phyloP scores from a whole-genome alignment of 2,329 filamentous ascomycete species.

The Beauveria sp. region DNA sequence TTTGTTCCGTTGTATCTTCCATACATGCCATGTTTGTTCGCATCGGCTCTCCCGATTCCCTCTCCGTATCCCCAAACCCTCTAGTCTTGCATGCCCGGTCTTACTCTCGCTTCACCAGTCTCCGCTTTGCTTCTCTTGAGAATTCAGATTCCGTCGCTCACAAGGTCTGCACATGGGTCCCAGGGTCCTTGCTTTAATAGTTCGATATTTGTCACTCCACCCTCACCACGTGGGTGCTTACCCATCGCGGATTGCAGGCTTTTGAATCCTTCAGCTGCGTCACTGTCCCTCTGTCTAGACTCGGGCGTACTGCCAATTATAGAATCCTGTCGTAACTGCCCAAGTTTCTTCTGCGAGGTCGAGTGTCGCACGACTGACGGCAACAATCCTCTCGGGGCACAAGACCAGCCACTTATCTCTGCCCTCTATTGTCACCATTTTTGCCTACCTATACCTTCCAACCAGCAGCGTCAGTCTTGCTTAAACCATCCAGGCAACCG shows the following conservation, averaged over 20 bases:
- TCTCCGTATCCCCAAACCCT: background rate
- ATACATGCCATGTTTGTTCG: background rate
- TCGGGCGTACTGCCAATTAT: background rate
- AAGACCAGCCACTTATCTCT: background rate
- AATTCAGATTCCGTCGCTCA: background rate
- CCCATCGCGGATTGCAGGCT: conserved; percentile 6
- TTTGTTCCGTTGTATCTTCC: background rate
- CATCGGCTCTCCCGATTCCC: background rate
- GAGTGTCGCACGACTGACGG: background rate
- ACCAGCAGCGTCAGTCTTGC: background rate
- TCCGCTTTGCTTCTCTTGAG: background rate
- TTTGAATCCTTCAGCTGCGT: background rate
- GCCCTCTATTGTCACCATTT: background rate
- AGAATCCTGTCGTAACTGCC: background rate
- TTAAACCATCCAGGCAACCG: background rate
- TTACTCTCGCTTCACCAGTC: background rate
- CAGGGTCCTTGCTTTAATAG: background rate
- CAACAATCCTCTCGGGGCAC: background rate
- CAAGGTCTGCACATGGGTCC: background rate
- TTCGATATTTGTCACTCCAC: background rate
- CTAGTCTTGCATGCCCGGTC: background rate
- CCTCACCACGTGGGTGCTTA: conserved; percentile 5
- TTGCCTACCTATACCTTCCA: background rate
- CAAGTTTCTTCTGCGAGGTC: background rate
- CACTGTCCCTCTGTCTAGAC: background rate